These are phyloP conservation scores for Geum urbanum DNA, from an alignment of 306 rosid genomes.

Conservation along the genomic window DNA sequence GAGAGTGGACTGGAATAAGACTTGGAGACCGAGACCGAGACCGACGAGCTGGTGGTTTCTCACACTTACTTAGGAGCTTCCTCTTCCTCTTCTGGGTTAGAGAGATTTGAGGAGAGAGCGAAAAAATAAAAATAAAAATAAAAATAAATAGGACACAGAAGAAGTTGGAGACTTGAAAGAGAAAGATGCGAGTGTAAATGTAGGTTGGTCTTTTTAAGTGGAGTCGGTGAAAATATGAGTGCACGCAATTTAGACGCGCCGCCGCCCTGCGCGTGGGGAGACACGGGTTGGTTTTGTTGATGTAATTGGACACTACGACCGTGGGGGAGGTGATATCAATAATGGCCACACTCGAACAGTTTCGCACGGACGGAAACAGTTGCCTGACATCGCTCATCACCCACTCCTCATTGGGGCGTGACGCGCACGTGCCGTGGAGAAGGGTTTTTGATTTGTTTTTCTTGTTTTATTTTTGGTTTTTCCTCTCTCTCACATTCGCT, in stretches of 20 bases:
- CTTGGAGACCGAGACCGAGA: background rate
- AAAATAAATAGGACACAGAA: background rate
- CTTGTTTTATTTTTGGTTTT: too few species aligned
- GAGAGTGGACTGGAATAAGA: too few species aligned
- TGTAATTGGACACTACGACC: conserved; percentile 27
- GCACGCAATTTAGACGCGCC: conserved; percentile 37
- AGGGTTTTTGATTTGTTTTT: background rate
- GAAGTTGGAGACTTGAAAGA: conserved; percentile 18
- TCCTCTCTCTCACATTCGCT: background rate
- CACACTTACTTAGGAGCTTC: too few species aligned
- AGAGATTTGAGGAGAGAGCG: conserved; percentile 12
- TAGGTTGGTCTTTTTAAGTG: conserved; percentile 1
- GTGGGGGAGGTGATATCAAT: background rate
- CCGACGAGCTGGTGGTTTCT: background rate
- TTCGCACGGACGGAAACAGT: conserved; percentile 41
- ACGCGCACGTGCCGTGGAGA: conserved; percentile 30
- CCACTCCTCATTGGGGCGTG: conserved; percentile 55
- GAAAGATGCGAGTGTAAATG: background rate
- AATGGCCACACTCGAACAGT: conserved; percentile 19
- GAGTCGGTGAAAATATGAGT: background rate
- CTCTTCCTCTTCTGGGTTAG: background rate
- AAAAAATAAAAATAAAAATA: background rate
- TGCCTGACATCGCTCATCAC: conserved; percentile 29
- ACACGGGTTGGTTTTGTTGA: conserved; percentile 15
- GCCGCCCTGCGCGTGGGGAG: conserved; percentile 43